phyloP scores from a whole-genome alignment of 805 yeast genomes.

The Kodamaea hsintzibuensis region DNA sequence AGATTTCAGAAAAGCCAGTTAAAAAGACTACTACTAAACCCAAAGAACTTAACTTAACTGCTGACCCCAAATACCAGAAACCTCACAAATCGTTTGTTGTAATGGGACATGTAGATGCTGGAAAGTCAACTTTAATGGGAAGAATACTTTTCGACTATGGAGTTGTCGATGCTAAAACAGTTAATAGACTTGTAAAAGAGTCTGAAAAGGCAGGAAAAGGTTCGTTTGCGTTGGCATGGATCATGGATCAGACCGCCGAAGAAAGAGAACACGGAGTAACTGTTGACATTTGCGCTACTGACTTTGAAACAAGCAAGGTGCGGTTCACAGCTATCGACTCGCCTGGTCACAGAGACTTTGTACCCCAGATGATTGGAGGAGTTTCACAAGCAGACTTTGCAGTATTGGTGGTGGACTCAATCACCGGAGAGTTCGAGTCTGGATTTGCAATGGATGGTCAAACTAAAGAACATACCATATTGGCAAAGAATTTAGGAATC shows the following conservation, averaged over 20 bases:
- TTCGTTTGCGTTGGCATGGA: constrained; percentile 84
- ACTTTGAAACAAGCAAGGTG: constrained; percentile 55
- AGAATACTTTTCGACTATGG: constrained; percentile 66
- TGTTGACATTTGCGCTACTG: constrained; percentile 70
- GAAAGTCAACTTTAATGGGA: constrained; percentile 81
- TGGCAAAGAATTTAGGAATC: constrained; percentile 70
- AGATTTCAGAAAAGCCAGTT: constrained; percentile 17
- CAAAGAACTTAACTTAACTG: constrained; percentile 36
- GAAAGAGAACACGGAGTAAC: constrained; percentile 79
- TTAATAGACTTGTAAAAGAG: constrained; percentile 63
- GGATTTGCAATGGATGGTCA: constrained; percentile 71
- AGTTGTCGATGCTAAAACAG: constrained; percentile 62
- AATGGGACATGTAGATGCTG: constrained; percentile 86
- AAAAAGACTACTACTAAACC: constrained; percentile 35
- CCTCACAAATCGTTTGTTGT: constrained; percentile 73
- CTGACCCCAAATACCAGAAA: constrained; percentile 37
- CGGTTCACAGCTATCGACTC: constrained; percentile 77
- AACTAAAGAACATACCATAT: constrained; percentile 73
- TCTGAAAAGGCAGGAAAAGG: constrained; percentile 69
- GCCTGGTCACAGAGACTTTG: constrained; percentile 81
- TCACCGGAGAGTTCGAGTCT: constrained; percentile 66
- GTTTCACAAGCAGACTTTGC: constrained; percentile 79
- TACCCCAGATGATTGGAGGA: constrained; percentile 85
- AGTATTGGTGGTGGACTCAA: constrained; percentile 67
- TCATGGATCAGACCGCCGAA: constrained; percentile 77